Percentiles rank a stretch among this genome's conserved stretches.
Conservation (phyloP, 106 monocot genomes). For the Xerophyta viscosa region DNA sequence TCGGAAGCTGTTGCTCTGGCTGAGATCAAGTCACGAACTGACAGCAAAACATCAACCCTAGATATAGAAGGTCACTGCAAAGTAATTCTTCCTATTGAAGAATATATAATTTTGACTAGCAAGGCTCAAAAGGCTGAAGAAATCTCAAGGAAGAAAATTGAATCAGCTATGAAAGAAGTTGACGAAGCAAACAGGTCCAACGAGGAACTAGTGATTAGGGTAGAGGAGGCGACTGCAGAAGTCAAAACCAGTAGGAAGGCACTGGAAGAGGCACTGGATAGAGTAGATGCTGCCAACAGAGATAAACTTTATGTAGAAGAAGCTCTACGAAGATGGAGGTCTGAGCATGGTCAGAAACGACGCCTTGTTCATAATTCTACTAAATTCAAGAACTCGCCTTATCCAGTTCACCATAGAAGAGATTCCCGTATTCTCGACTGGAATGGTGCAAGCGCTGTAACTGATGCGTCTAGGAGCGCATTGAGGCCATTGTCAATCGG, state of each 20-base stretch:
- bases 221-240: constrained; percentile 54
- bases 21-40: constrained; percentile 43
- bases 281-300: constrained; percentile 47
- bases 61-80: constrained; percentile 8
- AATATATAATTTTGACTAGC: constrained; percentile 35
- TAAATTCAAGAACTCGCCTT: constrained; percentile 46
- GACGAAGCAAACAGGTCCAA: constrained; percentile 55
- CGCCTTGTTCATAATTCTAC: constrained; percentile 24
- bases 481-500: constrained; percentile 58
- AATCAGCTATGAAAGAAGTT: constrained; percentile 35
- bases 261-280: constrained; percentile 48
- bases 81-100: constrained; percentile 39
- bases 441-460: constrained; percentile 12
- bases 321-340: constrained; percentile 59
- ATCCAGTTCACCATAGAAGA: constrained; percentile 21
- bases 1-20: constrained; percentile 45
- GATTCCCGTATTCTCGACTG: constrained; percentile 30
- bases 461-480: constrained; percentile 17
- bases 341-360: constrained; percentile 50
- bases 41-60: constrained; percentile 14
- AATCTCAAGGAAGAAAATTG: constrained; percentile 39
- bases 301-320: constrained; percentile 58
- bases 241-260: constrained; percentile 40
- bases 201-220: constrained; percentile 21
- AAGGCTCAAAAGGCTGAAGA: constrained; percentile 59